A percentile compares a stretch with the other conserved stretches of the same genome.
Evolutionary conservation across 495 filamentous ascomycete species (phyloP).

Genomic region (Cryomyces antarcticus): DNA sequence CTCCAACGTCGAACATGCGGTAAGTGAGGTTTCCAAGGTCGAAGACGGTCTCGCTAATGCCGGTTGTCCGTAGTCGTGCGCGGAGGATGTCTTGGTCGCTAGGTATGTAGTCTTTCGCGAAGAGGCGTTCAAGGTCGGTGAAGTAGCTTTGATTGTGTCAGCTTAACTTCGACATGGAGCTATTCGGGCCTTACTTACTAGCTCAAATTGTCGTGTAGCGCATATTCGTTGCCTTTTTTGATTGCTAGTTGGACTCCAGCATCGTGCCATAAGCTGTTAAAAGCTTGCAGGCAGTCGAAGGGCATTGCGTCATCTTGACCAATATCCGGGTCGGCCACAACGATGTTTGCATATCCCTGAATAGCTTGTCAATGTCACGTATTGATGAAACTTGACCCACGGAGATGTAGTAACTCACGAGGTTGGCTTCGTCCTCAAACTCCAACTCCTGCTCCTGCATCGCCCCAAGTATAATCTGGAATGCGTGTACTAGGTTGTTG

Average conservation of each 20-base stretch:
- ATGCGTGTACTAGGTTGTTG: slow-evolving; percentile 38
- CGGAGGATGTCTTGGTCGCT: slow-evolving; percentile 95
- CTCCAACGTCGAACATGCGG: slow-evolving; percentile 98
- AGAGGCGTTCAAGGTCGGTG: slow-evolving; percentile 82
- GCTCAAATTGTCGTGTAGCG: slow-evolving; percentile 92
- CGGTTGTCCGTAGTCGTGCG: slow-evolving; percentile 96
- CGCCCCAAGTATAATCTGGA: slow-evolving; percentile 17
- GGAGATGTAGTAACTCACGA: slow-evolving; percentile 38
- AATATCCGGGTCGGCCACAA: slow-evolving; percentile 38
- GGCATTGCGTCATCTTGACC: slow-evolving; percentile 71
- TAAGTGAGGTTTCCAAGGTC: slow-evolving; percentile 95
- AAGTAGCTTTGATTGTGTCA: slow-evolving; percentile 57
- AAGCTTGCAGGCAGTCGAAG: slow-evolving; percentile 82
- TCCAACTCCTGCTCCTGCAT: slow-evolving; percentile 14
- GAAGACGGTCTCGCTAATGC: slow-evolving; percentile 98
- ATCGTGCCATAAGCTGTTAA: slow-evolving; percentile 86
- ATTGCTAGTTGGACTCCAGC: slow-evolving; percentile 73
- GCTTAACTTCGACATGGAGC: background rate
- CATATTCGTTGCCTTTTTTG: slow-evolving; percentile 95
- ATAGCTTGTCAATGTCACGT: slow-evolving; percentile 73
- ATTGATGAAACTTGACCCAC: slow-evolving; percentile 42
- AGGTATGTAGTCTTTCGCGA: slow-evolving; percentile 80
- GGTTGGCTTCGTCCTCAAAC: slow-evolving; percentile 18
- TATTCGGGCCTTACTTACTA: slow-evolving; percentile 52
- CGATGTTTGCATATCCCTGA: slow-evolving; percentile 21